A percentile compares a stretch with the other conserved stretches of the same genome.
phyloP scores from a whole-genome alignment of 192 early-diverging fungal genomes.

The Lunasporangiospora selenospora region DNA sequence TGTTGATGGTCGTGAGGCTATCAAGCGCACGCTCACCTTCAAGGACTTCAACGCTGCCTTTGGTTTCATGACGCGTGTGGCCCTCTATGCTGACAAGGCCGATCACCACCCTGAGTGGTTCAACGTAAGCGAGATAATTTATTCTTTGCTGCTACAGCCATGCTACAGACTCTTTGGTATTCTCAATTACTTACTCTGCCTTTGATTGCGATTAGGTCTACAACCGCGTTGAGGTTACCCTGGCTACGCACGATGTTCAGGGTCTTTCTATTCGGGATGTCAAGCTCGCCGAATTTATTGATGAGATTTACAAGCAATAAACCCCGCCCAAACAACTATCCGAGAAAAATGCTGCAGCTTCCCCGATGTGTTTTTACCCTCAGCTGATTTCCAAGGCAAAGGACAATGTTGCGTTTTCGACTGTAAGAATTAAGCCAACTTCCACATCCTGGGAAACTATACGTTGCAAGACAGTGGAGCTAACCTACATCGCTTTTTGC shows the following conservation, averaged over 20 bases:
- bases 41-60: conserved; percentile 88
- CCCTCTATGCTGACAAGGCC: conserved; percentile 84
- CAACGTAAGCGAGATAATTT: conserved; percentile 60
- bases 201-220: conserved; percentile 72
- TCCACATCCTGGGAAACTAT: too few relatives aligned
- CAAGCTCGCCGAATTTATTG: conserved; percentile 75
- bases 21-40: conserved; percentile 80
- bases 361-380: background rate
- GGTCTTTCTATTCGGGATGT: conserved; percentile 82
- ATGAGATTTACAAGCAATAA: conserved; percentile 52
- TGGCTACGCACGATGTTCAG: conserved; percentile 91
- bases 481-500: too few relatives aligned
- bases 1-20: conserved; percentile 71
- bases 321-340: too few relatives aligned
- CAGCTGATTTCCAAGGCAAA: background rate
- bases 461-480: too few relatives aligned
- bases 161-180: background rate
- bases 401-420: background rate
- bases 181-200: background rate
- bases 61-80: conserved; percentile 94
- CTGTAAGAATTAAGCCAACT: too few relatives aligned
- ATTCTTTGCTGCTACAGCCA: background rate
- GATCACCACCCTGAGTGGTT: conserved; percentile 98
- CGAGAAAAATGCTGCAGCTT: too few relatives aligned
- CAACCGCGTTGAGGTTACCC: conserved; percentile 87